phyloP scores from a whole-genome alignment of 441 rosid species.

The Gossypium armourianum region DNA sequence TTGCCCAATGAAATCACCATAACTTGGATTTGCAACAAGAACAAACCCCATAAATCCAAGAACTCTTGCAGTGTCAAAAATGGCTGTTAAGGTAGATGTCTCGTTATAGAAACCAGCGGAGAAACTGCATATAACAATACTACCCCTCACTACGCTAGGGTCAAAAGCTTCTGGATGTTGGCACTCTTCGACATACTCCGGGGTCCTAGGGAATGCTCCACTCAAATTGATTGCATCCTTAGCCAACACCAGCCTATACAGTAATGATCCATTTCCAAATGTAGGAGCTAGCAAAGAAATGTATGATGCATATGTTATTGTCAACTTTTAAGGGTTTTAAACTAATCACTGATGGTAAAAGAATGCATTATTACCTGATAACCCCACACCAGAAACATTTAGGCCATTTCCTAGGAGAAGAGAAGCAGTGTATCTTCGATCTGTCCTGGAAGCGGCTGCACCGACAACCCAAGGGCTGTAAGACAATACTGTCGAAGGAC shows the following conservation, averaged over 20 bases:
- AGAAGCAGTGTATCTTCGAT: constrained; percentile 40
- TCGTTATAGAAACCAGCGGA: constrained; percentile 42
- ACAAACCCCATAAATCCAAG: constrained; percentile 56
- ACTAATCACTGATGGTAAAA: neutral
- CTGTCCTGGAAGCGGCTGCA: constrained; percentile 36
- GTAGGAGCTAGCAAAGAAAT: constrained; percentile 42
- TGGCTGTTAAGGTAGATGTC: constrained; percentile 46
- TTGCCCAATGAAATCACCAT: constrained; percentile 60
- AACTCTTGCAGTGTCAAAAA: constrained; percentile 46
- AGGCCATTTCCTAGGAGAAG: constrained; percentile 42
- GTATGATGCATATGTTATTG: neutral
- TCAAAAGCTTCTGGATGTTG: constrained; percentile 42
- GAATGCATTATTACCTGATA: constrained; percentile 33
- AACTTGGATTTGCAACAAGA: constrained; percentile 49
- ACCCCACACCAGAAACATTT: constrained; percentile 36
- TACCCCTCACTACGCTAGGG: constrained; percentile 30
- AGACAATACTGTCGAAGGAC: constrained; percentile 40
- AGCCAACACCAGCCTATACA: constrained; percentile 52
- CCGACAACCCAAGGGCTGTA: constrained; percentile 60
- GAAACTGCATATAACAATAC: constrained; percentile 45
- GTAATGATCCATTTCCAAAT: constrained; percentile 35
- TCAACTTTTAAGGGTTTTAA: neutral
- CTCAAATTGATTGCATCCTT: constrained; percentile 43
- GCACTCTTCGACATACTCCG: constrained; percentile 50
- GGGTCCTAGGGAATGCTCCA: constrained; percentile 39